These are phyloP conservation scores for Neurospora sp. DNA, from an alignment of 495 filamentous ascomycete genomes.

Conservation along the genomic window DNA sequence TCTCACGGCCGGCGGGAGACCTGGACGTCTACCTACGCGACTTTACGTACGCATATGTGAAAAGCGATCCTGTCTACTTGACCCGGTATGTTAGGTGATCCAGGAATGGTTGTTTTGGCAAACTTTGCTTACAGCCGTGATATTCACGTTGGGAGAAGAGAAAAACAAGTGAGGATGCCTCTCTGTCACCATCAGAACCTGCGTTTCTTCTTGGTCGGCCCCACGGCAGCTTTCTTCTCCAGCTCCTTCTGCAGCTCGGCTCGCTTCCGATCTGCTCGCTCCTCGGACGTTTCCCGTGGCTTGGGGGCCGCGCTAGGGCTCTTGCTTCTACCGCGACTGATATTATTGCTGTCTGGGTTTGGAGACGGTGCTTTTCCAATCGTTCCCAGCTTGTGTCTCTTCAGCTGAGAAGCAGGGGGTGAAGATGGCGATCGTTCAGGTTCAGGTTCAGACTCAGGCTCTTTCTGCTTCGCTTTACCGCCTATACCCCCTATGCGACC, in stretches of 20 bases:
- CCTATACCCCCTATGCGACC: conserved; percentile 35
- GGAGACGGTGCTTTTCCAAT: conserved; percentile 21
- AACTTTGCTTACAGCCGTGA: neutral
- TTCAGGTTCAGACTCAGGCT: neutral
- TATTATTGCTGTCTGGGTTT: conserved; percentile 1
- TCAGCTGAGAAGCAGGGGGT: conserved; percentile 3
- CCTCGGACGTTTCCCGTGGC: conserved; percentile 34
- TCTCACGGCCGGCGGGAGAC: neutral
- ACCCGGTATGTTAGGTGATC: neutral
- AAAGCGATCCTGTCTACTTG: neutral
- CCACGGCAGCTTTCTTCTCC: conserved; percentile 53
- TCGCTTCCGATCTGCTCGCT: conserved; percentile 53
- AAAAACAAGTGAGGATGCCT: neutral
- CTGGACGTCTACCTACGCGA: neutral
- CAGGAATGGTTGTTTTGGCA: neutral
- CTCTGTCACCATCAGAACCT: conserved; percentile 35
- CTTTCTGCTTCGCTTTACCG: conserved; percentile 2
- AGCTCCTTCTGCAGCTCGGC: conserved; percentile 54
- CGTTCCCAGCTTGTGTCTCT: conserved; percentile 22
- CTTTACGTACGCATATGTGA: neutral
- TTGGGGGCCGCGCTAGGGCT: conserved; percentile 1
- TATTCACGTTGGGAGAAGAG: neutral
- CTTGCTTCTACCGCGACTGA: conserved; percentile 6
- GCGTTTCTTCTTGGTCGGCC: conserved; percentile 57
- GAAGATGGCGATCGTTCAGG: conserved; percentile 12